These are phyloP conservation scores for Passiflora organensis DNA, from an alignment of 345 rosid species.

Conservation along the genomic window DNA sequence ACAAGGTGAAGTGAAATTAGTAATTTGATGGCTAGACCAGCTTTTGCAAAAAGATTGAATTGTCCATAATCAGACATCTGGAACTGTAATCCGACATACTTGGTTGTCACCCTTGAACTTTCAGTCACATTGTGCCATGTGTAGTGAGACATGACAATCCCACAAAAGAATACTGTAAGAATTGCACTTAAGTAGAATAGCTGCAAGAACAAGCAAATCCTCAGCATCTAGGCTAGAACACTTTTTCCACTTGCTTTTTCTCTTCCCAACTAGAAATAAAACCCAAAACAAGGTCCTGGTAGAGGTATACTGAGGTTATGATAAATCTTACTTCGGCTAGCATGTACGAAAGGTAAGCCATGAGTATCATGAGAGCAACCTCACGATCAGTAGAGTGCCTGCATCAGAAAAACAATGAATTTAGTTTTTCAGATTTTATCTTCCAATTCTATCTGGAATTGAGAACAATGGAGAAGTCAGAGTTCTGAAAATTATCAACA, in stretches of 20 bases:
- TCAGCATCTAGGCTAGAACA: conserved; percentile 7
- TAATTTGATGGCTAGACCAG: background rate
- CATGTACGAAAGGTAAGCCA: conserved; percentile 95
- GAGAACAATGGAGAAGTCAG: background rate
- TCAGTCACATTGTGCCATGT: conserved; percentile 96
- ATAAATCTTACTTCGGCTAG: conserved; percentile 66
- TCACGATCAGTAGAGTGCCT: conserved; percentile 94
- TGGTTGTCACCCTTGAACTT: conserved; percentile 86
- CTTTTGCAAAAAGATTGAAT: conserved; percentile 2
- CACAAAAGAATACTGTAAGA: conserved; percentile 93
- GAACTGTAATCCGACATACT: conserved; percentile 38
- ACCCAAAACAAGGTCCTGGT: background rate
- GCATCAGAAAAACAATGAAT: conserved; percentile 14
- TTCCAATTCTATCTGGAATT: background rate
- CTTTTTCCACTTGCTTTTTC: background rate
- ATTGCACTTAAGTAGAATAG: conserved; percentile 77
- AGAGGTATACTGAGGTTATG: conserved; percentile 11
- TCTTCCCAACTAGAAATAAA: conserved; percentile 1
- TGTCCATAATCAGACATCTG: background rate
- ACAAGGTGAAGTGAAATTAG: conserved; percentile 8
- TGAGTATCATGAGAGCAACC: conserved; percentile 90
- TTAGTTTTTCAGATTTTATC: no score
- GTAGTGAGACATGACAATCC: conserved; percentile 94
- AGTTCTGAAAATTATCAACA: conserved; percentile 8
- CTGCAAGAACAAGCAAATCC: conserved; percentile 38